phyloP scores from a whole-genome alignment of 768 basidiomycete genomes.

The Fomitopsis pulvina region DNA sequence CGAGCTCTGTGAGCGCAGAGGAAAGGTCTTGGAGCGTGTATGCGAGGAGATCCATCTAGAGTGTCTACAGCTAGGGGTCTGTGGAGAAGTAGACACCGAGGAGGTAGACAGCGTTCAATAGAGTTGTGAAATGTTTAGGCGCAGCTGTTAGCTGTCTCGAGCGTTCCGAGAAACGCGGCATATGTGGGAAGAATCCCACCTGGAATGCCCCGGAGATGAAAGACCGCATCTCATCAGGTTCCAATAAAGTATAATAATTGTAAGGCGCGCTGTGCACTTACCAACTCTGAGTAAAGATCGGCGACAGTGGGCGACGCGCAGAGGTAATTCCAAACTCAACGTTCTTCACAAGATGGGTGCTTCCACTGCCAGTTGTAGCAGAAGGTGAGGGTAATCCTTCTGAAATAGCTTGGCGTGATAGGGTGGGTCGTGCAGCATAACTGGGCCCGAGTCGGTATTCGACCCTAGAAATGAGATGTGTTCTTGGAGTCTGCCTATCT shows the following conservation, averaged over 20 bases:
- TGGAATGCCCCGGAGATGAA: constrained; percentile 50
- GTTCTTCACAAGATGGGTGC: no score
- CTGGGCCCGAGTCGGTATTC: neutral
- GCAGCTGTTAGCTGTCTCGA: constrained; percentile 21
- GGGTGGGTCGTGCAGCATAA: neutral
- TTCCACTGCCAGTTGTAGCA: neutral
- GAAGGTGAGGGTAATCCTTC: no score
- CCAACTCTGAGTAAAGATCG: neutral
- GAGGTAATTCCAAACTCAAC: neutral
- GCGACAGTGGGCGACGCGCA: neutral
- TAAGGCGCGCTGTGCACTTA: neutral
- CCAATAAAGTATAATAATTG: neutral
- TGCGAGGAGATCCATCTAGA: constrained; percentile 37
- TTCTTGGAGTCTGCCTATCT: neutral
- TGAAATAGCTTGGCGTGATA: no score
- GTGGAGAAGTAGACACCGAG: constrained; percentile 23
- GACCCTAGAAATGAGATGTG: neutral
- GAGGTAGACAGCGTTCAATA: constrained; percentile 37
- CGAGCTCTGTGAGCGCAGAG: constrained; percentile 23
- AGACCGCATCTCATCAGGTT: neutral
- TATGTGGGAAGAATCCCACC: constrained; percentile 62
- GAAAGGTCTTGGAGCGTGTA: constrained; percentile 45
- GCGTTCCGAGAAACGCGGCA: constrained; percentile 34
- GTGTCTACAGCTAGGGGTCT: constrained; percentile 17
- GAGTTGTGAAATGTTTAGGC: constrained; percentile 27